Conservation (phyloP, 371 early-diverging fungal genomes). For the Umbelopsis sp. region DNA sequence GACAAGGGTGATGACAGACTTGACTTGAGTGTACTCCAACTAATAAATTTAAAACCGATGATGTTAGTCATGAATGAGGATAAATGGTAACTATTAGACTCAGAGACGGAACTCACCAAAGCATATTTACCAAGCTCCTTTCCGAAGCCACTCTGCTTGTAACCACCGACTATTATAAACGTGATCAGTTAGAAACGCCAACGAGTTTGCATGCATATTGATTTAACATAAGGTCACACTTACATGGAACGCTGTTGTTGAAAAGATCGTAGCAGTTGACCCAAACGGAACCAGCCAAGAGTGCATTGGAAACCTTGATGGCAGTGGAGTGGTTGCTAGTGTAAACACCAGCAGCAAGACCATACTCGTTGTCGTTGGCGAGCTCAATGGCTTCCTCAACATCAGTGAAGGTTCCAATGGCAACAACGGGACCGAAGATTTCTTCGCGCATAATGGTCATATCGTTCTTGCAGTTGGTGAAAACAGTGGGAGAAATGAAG, state of each 20-base stretch:
- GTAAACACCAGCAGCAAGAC: constrained; percentile 88
- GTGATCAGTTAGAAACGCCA: constrained; percentile 48
- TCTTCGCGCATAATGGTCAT: constrained; percentile 81
- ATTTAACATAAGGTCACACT: constrained; percentile 15
- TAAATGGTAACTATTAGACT: neutral
- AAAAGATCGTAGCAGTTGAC: constrained; percentile 47
- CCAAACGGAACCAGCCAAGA: constrained; percentile 87
- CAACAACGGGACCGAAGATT: constrained; percentile 92
- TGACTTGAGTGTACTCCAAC: constrained; percentile 70
- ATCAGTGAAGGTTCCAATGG: constrained; percentile 71
- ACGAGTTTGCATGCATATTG: constrained; percentile 12
- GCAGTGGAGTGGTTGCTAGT: constrained; percentile 71
- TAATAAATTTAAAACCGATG: neutral
- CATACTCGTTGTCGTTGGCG: constrained; percentile 81
- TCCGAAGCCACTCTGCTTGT: constrained; percentile 85
- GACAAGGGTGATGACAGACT: constrained; percentile 54
- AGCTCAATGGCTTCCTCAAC: constrained; percentile 77
- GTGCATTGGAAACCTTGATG: constrained; percentile 56
- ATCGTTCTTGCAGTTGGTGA: constrained; percentile 65
- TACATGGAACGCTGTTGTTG: constrained; percentile 17
- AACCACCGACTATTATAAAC: constrained; percentile 77
- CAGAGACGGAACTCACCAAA: constrained; percentile 27
- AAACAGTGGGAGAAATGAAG: constrained; percentile 83
- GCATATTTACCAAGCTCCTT: constrained; percentile 79
- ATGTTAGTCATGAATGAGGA: neutral